Base-by-base conservation (phyloP, 805 yeast genomes). In the Lipomyces lipofer region DNA sequence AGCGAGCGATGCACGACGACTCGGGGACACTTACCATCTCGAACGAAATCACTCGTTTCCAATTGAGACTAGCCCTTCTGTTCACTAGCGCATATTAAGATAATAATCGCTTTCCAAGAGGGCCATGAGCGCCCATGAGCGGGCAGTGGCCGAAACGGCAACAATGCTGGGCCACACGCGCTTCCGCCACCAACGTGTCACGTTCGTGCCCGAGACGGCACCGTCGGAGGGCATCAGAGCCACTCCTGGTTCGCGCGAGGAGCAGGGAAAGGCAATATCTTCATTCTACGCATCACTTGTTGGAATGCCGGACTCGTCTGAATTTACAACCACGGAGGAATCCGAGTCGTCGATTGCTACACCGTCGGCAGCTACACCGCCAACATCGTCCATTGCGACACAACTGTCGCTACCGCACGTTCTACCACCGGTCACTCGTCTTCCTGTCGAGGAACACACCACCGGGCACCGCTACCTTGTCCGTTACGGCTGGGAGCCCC, bases 401-500 rank as follows among this genome's bases (percentile, higher is more conserved):
- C 60, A 47, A 15, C 54, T 53, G 15, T 42, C 46, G 32, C 48
- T 48, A 17, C 43, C 47, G 27, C 60, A 51, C 22, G 17, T 49
- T 9, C 53, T 50, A 9, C 51, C 61, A 2, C 60, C 61, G 10
- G 42, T 55, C 10, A 42, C 42, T 19, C 47, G 32, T 17, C 36
- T 57, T 12, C 58, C 58, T 9, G 59, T 57, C 17, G 53, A 55
- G 22, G 47, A 47, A 28, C 10, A 28, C 27, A 44, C 42, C n/a
- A 43, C 53, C 5, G 61, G 61, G 7, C 55, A 50, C 21, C 35
- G 48, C 24, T 57, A 57, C 19, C 42, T 57, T 10, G 56, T 50
- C 10, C 43, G 49, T 13, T 57, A 57, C 40, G 61, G 61, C 24
- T 57, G 61, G 61, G n/a, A 42, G n/a, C 60, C 58, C 4, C 25